These are phyloP conservation scores for Ustilago xerochloae DNA, from an alignment of 1,284 basidiomycete genomes.

Conservation along the genomic window DNA sequence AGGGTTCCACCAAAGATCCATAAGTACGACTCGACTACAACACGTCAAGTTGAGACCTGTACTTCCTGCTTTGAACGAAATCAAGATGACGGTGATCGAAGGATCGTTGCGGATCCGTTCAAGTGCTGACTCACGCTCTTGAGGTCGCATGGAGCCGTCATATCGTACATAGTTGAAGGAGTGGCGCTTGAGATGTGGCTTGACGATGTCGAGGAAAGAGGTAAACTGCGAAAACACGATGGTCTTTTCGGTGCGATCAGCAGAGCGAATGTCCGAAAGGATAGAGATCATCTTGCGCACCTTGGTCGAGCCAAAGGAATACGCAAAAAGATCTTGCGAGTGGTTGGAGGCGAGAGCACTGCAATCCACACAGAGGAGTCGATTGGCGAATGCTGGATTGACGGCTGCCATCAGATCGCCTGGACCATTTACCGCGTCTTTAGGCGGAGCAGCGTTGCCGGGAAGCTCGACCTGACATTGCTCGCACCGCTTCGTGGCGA, in stretches of 20 bases:
- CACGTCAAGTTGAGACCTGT: conserved; percentile 93
- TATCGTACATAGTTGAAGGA: conserved; percentile 83
- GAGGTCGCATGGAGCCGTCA: conserved; percentile 84
- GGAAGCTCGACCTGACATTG: conserved; percentile 47
- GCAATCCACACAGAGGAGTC: conserved; percentile 57
- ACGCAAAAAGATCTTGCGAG: conserved; percentile 64
- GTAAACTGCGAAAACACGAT: conserved; percentile 86
- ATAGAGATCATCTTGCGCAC: conserved; percentile 83
- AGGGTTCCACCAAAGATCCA: conserved; percentile 88
- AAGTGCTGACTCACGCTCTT: conserved; percentile 80
- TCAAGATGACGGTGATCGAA: conserved; percentile 80
- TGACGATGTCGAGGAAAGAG: conserved; percentile 85
- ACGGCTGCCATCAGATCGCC: conserved; percentile 32
- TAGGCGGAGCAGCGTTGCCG: neutral
- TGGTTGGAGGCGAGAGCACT: conserved; percentile 27
- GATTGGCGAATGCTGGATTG: conserved; percentile 9
- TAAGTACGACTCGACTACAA: conserved; percentile 91
- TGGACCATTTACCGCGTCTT: neutral
- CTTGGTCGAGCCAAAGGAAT: conserved; percentile 76
- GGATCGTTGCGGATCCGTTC: conserved; percentile 77
- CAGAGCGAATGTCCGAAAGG: conserved; percentile 77
- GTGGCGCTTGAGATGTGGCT: conserved; percentile 79
- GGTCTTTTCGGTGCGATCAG: conserved; percentile 79
- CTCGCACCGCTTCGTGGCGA: conserved; percentile 68
- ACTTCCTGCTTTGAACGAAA: conserved; percentile 95